These are phyloP conservation scores for Pyrus betulifolia DNA, from an alignment of 306 rosid species.

Conservation along the genomic window DNA sequence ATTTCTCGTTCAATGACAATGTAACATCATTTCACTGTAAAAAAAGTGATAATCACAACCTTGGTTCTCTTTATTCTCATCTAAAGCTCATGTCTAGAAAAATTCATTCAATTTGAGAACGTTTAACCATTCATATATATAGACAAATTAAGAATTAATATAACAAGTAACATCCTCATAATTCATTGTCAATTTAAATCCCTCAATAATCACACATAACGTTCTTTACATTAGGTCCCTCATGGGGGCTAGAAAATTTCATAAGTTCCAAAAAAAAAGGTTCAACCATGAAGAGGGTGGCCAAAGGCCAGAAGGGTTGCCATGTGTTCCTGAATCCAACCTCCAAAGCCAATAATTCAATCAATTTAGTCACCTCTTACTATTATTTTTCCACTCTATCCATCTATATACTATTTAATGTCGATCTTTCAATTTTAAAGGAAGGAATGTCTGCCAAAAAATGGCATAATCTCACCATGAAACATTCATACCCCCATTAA, in stretches of 20 bases:
- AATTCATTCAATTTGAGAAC: no score
- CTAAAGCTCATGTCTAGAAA: background rate
- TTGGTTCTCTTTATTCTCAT: background rate
- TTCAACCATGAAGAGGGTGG: constrained; percentile 1
- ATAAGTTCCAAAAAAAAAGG: background rate
- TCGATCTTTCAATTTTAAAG: constrained; percentile 18
- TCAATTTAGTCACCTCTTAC: background rate
- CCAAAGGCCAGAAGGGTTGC: constrained; percentile 4
- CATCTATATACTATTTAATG: constrained; percentile 1
- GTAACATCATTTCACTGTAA: background rate
- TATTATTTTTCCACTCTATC: background rate
- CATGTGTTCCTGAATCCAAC: background rate
- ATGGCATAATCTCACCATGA: constrained; percentile 24
- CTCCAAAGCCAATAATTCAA: background rate
- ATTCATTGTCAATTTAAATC: no score
- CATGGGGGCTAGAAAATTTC: background rate
- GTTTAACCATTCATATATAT: no score
- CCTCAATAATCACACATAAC: background rate
- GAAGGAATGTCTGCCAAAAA: constrained; percentile 35
- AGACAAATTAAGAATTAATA: background rate
- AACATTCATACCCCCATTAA: background rate
- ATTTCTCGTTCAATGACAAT: no score
- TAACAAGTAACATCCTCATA: background rate
- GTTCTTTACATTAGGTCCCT: background rate
- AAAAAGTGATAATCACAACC: background rate